Percentiles rank a stretch among this genome's conserved stretches.
phyloP scores from a whole-genome alignment of 1,139 yeast species.

The Zhuliangozyma parablackwelliae region DNA sequence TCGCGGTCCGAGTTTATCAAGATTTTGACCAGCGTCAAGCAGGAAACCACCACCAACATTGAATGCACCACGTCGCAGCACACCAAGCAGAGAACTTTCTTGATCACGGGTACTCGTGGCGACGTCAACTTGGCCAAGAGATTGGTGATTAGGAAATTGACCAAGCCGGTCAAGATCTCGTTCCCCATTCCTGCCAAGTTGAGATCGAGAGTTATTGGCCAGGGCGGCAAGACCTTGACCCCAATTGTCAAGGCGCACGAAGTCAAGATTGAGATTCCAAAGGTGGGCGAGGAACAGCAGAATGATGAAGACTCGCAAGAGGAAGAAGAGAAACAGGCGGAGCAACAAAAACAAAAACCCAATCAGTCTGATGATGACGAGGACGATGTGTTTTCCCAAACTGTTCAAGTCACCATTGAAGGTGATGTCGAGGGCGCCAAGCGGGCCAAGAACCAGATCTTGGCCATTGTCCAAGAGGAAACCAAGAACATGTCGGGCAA shows the following conservation, averaged over 20 bases:
- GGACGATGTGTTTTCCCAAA: conserved; percentile 51
- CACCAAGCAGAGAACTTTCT: conserved; percentile 78
- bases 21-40: conserved; percentile 58
- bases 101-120: conserved; percentile 72
- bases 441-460: conserved; percentile 66
- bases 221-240: conserved; percentile 78
- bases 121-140: conserved; percentile 71
- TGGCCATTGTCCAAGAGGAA: conserved; percentile 71
- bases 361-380: conserved; percentile 15
- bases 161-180: conserved; percentile 62
- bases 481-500: conserved; percentile 54
- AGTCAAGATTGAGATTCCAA: conserved; percentile 64
- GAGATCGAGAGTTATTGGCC: conserved; percentile 82
- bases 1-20: conserved; percentile 62
- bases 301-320: conserved; percentile 24
- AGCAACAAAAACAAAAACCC: too few species aligned
- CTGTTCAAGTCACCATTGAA: conserved; percentile 59
- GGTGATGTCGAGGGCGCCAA: conserved; percentile 87
- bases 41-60: conserved; percentile 60
- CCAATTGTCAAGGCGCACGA: conserved; percentile 71
- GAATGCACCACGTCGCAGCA: conserved; percentile 81
- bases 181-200: conserved; percentile 74
- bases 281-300: too few species aligned
- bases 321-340: too few species aligned
- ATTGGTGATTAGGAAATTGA: conserved; percentile 70